These are phyloP conservation scores for Fusarium virguliforme DNA, from an alignment of 2,329 filamentous ascomycete genomes.

Conservation along the genomic window DNA sequence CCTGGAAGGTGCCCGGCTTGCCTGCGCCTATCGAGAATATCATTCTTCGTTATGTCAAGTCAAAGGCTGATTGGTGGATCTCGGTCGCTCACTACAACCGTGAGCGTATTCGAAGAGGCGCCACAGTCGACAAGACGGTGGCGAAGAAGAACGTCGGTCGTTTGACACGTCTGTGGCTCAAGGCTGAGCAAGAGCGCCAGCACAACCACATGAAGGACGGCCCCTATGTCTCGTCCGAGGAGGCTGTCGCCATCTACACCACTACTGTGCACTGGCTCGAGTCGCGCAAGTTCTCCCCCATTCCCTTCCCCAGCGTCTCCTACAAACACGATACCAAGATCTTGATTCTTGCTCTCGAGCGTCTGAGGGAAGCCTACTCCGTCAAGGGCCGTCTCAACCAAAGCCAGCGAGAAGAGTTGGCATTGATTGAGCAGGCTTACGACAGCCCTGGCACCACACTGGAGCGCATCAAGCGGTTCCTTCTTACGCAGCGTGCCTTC, in stretches of 20 bases:
- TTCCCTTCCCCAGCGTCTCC: conserved; percentile 97
- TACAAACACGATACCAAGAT: conserved; percentile 99
- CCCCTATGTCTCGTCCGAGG: conserved; percentile 97
- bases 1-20: conserved; percentile 97
- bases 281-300: conserved; percentile 97
- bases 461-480: conserved; percentile 96
- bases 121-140: conserved; percentile 98
- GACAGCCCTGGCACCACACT: conserved; percentile 97
- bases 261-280: conserved; percentile 99
- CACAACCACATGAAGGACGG: conserved; percentile 99
- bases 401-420: conserved; percentile 96
- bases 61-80: conserved; percentile 99
- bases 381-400: conserved; percentile 98
- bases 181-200: conserved; percentile 97
- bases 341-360: conserved; percentile 92
- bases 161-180: conserved; percentile 94
- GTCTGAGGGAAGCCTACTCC: conserved; percentile 94
- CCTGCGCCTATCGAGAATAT: conserved; percentile 99
- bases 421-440: conserved; percentile 97
- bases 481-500: conserved; percentile 97
- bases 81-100: conserved; percentile 99
- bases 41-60: conserved; percentile 98
- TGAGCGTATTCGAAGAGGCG: conserved; percentile 94
- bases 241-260: conserved; percentile 98
- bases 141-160: conserved; percentile 99